Base-by-base conservation (phyloP, 768 basidiomycete species). In the Fibroporia radiculosa region DNA sequence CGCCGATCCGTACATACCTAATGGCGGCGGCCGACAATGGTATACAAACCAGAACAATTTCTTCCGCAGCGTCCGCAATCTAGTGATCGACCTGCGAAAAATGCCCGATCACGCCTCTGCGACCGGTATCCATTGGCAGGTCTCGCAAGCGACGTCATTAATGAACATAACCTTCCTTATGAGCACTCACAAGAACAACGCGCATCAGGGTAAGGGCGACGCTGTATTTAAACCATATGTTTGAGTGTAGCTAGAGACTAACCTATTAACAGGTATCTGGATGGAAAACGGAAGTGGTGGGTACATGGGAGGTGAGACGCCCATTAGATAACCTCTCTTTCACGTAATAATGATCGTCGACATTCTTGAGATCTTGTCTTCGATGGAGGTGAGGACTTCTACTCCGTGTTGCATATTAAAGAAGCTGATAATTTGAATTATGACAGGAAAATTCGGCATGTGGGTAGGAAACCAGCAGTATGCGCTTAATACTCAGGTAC, bases 71-170 rank as follows among this genome's bases (percentile, higher is more conserved):
- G 70, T 88, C 32, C 69, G 85, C 50, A 87, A 89, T 62, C 72
- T 89, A 43, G 66, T 84, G 39, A 83, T 89, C 53, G 86, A 89
- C 56, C 64, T 79, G 42, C 62, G 70, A 44, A 68, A 67, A 64
- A 73, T 83, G 48, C 75, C 80, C 28, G 64, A 79, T 1, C 64
- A 67, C 12, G 62, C 69, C 2, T 65, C 73, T 52, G 83, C 77
- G 34, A 84, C 81, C 7, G 85, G 83, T 24, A 67, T 90, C 24
- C 86, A 90, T 55, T 90, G 86, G 86, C 86, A 90, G 64, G 81
- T 88, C 23, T 76, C 87, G 0, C 86, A 90, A 59, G 71, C 81
- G 13, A 89, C 86, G 0, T 83, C 81, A 0, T 61, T 90, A 40
- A 70, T 80, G 51, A 87, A 89, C 58, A 76, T 90, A 45, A 71